phyloP scores from a whole-genome alignment of 106 monocot genomes.

The Iris macrosiphon region DNA sequence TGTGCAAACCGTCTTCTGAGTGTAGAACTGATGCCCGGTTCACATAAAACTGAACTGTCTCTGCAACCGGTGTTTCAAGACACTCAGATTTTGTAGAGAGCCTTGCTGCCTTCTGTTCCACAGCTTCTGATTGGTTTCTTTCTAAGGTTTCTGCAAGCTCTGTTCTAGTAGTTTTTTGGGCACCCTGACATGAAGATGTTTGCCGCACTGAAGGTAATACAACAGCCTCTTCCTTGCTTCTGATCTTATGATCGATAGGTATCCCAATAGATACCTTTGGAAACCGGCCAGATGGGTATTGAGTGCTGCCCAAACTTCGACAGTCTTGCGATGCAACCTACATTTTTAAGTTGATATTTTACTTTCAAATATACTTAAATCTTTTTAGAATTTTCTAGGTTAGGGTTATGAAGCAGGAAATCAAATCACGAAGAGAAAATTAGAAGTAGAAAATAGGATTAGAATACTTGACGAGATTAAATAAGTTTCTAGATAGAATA shows the following conservation, averaged over 20 bases:
- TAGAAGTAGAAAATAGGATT: background rate
- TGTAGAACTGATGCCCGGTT: slow-evolving; percentile 19
- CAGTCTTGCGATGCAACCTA: slow-evolving; percentile 36
- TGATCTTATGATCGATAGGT: slow-evolving; percentile 30
- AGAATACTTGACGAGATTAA: background rate
- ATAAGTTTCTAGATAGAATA: too few relatives aligned
- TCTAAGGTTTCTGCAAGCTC: slow-evolving; percentile 4
- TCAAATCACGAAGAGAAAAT: background rate
- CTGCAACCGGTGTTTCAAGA: slow-evolving; percentile 12
- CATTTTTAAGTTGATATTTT: background rate
- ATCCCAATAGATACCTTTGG: slow-evolving; percentile 90
- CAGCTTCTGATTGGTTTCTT: slow-evolving; percentile 4
- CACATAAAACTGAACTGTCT: slow-evolving; percentile 8
- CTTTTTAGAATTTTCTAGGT: background rate
- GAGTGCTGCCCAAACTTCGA: slow-evolving; percentile 41
- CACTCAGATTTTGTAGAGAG: slow-evolving; percentile 28
- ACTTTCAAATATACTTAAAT: background rate
- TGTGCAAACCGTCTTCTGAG: slow-evolving; percentile 15
- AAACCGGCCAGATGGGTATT: slow-evolving; percentile 36
- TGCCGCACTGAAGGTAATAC: slow-evolving; percentile 9
- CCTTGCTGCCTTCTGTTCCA: slow-evolving; percentile 20
- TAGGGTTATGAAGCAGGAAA: background rate
- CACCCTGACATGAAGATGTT: slow-evolving; percentile 11
- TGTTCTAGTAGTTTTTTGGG: slow-evolving; percentile 4
- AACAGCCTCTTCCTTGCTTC: slow-evolving; percentile 25